Conservation (phyloP, 345 rosid species). For the Arabidopsis arenosa region DNA sequence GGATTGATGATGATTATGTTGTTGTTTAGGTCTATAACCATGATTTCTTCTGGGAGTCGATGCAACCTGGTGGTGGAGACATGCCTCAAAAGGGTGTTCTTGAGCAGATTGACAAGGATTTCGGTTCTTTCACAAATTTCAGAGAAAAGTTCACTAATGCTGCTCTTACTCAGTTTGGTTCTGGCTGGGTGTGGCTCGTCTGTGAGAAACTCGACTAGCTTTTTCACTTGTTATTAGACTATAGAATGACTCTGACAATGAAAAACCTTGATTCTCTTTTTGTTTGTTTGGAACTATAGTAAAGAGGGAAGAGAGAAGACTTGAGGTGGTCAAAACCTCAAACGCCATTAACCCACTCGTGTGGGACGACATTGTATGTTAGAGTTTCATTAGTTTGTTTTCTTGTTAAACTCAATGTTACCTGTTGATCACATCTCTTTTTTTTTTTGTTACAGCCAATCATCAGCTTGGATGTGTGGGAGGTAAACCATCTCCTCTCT, state of each 20-base stretch:
- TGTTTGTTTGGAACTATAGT: constrained; percentile 50
- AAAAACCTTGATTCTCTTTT: constrained; percentile 1
- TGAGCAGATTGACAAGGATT: constrained; percentile 93
- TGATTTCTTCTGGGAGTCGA: constrained; percentile 98
- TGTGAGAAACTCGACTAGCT: constrained; percentile 55
- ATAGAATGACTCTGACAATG: background rate
- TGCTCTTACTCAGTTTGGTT: constrained; percentile 78
- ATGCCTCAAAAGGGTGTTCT: constrained; percentile 78
- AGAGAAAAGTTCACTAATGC: constrained; percentile 70
- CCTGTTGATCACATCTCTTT: constrained; percentile 33
- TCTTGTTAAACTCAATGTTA: background rate
- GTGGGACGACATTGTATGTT: constrained; percentile 88
- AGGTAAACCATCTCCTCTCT: constrained; percentile 57
- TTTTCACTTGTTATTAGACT: background rate
- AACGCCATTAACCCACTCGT: constrained; percentile 79
- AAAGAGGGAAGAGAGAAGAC: constrained; percentile 78
- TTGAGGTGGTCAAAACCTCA: constrained; percentile 72
- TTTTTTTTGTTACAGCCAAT: constrained; percentile 71
- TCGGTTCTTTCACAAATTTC: constrained; percentile 81
- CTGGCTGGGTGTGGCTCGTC: constrained; percentile 97
- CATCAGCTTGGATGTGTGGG: constrained; percentile 89
- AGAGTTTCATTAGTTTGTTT: background rate
- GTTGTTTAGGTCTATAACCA: constrained; percentile 82
- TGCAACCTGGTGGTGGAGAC: constrained; percentile 95
- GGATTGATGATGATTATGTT: background rate